Percentiles rank a stretch among this genome's conserved stretches.
Conservation (phyloP, 2,329 filamentous ascomycete genomes). For the Acrocalymma vagum region DNA sequence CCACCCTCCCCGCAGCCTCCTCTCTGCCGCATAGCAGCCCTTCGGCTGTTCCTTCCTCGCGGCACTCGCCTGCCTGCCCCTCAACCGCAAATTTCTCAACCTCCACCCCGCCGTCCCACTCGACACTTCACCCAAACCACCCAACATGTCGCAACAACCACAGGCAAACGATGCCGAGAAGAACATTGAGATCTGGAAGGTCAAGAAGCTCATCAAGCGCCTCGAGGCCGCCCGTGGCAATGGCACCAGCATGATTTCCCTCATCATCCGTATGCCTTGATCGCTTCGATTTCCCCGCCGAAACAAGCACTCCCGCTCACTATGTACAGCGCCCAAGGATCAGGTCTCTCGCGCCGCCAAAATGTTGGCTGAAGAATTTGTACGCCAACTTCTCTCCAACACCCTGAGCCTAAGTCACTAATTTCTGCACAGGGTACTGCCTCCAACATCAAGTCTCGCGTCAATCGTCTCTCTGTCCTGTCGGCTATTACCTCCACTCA, state of each 20-base stretch:
- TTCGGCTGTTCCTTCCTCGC: slow-evolving; percentile 22
- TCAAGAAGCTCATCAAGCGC: slow-evolving; percentile 99
- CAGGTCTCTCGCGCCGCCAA: slow-evolving; percentile 95
- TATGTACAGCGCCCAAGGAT: slow-evolving; percentile 84
- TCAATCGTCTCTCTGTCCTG: slow-evolving; percentile 97
- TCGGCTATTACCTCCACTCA: slow-evolving; percentile 99
- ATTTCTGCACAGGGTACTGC: slow-evolving; percentile 80
- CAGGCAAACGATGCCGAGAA: slow-evolving; percentile 96
- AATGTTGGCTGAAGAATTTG: slow-evolving; percentile 99
- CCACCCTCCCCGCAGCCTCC: slow-evolving; percentile 23
- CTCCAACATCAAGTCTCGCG: slow-evolving; percentile 99
- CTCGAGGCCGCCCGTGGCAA: slow-evolving; percentile 97
- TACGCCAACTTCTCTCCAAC: slow-evolving; percentile 57
- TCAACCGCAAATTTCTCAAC: slow-evolving; percentile 8
- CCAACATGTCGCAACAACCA: slow-evolving; percentile 42
- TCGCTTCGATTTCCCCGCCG: background rate
- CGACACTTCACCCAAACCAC: slow-evolving; percentile 44
- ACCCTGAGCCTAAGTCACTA: slow-evolving; percentile 7
- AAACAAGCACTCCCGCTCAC: slow-evolving; percentile 23
- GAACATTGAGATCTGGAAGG: slow-evolving; percentile 95
- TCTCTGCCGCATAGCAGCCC: slow-evolving; percentile 21
- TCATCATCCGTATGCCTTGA: slow-evolving; percentile 82
- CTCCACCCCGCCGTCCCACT: slow-evolving; percentile 15
- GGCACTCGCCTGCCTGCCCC: slow-evolving; percentile 19
- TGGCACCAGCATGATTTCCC: slow-evolving; percentile 99